These are phyloP conservation scores for Podaxis pistillaris DNA, from an alignment of 768 basidiomycete genomes.

Conservation along the genomic window DNA sequence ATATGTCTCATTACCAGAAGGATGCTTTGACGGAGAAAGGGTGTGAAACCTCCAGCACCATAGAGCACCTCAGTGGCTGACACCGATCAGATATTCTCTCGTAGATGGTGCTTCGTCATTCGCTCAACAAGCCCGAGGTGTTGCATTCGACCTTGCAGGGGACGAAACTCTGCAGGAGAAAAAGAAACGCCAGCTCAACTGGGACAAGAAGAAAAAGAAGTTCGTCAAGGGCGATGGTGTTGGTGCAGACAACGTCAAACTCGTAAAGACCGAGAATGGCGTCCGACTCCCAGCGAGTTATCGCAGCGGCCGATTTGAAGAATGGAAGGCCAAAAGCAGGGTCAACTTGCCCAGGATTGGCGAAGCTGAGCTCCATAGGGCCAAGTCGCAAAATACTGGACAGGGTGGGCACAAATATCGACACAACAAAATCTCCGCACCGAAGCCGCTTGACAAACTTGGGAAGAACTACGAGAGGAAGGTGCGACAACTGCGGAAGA, in stretches of 20 bases:
- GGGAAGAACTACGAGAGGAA: constrained; percentile 75
- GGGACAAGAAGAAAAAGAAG: constrained; percentile 97
- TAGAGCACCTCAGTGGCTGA: constrained; percentile 1
- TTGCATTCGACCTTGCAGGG: constrained; percentile 78
- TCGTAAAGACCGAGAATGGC: constrained; percentile 92
- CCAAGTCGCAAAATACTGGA: constrained; percentile 33
- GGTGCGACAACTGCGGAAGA: constrained; percentile 59
- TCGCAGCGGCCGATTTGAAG: constrained; percentile 90
- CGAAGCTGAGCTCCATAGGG: constrained; percentile 53
- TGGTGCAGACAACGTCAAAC: constrained; percentile 91
- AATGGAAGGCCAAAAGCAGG: constrained; percentile 85
- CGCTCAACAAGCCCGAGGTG: constrained; percentile 75
- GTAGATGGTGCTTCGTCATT: constrained; percentile 87
- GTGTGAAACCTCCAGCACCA: constrained; percentile 41
- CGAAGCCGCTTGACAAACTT: constrained; percentile 79
- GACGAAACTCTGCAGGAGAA: constrained; percentile 64
- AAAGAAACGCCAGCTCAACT: constrained; percentile 66
- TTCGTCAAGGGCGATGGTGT: constrained; percentile 83
- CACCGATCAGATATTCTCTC: constrained; percentile 71
- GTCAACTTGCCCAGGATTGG: constrained; percentile 79
- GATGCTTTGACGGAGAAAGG: constrained; percentile 88
- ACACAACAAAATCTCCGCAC: constrained; percentile 60
- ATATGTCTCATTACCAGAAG: constrained; percentile 90
- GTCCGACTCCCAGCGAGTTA: constrained; percentile 88
- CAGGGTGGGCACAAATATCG: constrained; percentile 63